These are phyloP conservation scores for Ophiostoma novo-ulmi DNA, from an alignment of 2,329 filamentous ascomycete species.

Conservation along the genomic window DNA sequence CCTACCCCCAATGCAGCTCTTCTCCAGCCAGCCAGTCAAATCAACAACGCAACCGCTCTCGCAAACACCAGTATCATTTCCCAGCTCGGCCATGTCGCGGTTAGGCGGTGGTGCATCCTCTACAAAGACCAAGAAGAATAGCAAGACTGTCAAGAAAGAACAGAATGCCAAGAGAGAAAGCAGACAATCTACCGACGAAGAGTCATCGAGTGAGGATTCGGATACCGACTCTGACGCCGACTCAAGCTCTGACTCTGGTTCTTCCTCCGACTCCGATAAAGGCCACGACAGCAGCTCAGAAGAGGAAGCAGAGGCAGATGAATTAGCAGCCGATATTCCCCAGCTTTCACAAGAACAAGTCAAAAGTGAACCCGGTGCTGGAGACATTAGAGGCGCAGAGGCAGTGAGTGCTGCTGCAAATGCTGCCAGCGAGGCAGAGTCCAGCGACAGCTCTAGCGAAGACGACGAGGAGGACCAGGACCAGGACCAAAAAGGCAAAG, in stretches of 20 bases:
- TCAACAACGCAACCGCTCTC: neutral
- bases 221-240: neutral
- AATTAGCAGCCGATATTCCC: neutral
- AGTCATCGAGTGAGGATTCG: neutral
- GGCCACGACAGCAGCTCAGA: neutral
- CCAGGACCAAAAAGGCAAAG: neutral
- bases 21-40: neutral
- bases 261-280: neutral
- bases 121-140: neutral
- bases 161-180: no score
- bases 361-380: neutral
- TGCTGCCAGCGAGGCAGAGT: neutral
- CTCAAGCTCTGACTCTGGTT: neutral
- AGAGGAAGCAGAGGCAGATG: constrained; percentile 1
- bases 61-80: neutral
- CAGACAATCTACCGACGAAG: no score
- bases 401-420: neutral
- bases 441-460: neutral
- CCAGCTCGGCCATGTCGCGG: constrained; percentile 6
- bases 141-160: neutral
- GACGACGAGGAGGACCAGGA: neutral
- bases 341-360: neutral
- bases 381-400: neutral
- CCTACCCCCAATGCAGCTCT: neutral
- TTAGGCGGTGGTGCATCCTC: neutral